Conservation (phyloP, 116 monocot species). For the Iris pallida region DNA sequence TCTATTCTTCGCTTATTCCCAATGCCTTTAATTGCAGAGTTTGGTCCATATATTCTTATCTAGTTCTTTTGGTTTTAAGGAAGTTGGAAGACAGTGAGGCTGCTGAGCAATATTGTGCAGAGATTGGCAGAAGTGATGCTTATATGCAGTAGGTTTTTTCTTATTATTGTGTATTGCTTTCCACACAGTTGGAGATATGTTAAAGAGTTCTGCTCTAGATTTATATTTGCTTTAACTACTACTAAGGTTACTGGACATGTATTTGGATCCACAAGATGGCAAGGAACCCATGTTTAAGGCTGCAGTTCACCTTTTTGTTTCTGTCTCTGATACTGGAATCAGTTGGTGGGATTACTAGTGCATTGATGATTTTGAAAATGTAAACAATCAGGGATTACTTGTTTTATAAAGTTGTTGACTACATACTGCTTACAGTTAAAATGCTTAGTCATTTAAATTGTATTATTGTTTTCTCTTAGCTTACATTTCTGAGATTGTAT, state of each 20-base stretch:
- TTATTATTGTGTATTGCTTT: not conserved
- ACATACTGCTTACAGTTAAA: no score
- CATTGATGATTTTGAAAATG: no score
- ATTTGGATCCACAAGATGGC: constrained; percentile 90
- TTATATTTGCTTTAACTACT: constrained; percentile 4
- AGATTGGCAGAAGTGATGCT: constrained; percentile 93
- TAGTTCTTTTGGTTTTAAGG: constrained; percentile 35
- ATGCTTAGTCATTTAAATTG: no score
- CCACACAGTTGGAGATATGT: not conserved
- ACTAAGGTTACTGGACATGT: constrained; percentile 81
- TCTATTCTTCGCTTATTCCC: no score
- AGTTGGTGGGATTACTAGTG: no score
- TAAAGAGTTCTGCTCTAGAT: not conserved
- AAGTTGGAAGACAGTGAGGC: constrained; percentile 97
- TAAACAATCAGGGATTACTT: no score
- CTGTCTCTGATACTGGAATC: no score
- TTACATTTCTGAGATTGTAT: no score
- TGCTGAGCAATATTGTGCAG: constrained; percentile 95
- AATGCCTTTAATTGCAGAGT: no score
- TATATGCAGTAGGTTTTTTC: constrained; percentile 84
- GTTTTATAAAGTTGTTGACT: no score
- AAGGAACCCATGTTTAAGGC: constrained; percentile 94
- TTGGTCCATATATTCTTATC: not conserved
- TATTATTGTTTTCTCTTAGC: no score
- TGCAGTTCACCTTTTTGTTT: constrained; percentile 90